Conservation (phyloP, 164 flowering plant genomes). For the Chloranthus sessilifolius region DNA sequence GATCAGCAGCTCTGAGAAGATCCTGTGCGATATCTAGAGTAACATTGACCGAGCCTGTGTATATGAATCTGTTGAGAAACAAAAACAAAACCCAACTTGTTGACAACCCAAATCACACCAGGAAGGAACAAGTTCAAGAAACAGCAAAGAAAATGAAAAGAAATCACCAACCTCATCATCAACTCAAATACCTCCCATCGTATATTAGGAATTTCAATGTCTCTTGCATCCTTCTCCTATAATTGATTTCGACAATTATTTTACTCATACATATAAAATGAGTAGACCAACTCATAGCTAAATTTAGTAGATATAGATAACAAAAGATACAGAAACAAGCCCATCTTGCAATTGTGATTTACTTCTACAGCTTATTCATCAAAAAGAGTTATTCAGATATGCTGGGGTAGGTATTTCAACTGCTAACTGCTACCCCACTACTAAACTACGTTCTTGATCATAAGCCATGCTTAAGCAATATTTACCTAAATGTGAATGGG, state of each 20-base stretch:
- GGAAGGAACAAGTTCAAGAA: neutral
- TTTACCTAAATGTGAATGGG: too few relatives aligned
- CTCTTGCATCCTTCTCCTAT: constrained; percentile 96
- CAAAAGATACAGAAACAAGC: too few relatives aligned
- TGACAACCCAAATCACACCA: neutral
- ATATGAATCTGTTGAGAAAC: constrained; percentile 47
- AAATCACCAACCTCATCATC: constrained; percentile 58
- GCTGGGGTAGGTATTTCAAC: too few relatives aligned
- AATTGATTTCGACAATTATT: constrained; percentile 7
- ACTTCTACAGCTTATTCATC: too few relatives aligned
- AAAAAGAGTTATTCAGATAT: too few relatives aligned
- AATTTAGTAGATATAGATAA: too few relatives aligned
- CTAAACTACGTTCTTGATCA: too few relatives aligned
- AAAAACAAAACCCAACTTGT: neutral
- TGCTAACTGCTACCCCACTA: too few relatives aligned
- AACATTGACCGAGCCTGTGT: constrained; percentile 63
- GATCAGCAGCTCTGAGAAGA: constrained; percentile 71
- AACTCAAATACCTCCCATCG: constrained; percentile 73
- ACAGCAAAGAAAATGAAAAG: neutral
- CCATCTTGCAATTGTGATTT: too few relatives aligned
- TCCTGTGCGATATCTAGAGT: constrained; percentile 60
- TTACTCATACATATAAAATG: neutral
- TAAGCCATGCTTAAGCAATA: too few relatives aligned
- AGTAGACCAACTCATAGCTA: too few relatives aligned
- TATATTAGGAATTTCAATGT: constrained; percentile 95